phyloP scores from a whole-genome alignment of 2,329 filamentous ascomycete species.

The Apiospora pterosperma region DNA sequence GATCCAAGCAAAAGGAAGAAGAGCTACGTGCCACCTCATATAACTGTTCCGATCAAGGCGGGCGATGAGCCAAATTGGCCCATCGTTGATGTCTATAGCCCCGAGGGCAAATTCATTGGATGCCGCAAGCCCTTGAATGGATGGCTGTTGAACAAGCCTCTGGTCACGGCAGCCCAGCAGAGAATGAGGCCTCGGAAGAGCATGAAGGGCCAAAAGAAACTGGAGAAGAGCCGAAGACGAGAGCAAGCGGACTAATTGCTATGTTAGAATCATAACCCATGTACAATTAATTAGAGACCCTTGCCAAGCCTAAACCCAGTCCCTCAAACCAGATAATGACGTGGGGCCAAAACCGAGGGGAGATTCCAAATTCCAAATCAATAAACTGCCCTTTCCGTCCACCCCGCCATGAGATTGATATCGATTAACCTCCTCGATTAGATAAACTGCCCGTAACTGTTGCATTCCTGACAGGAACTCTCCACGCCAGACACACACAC shows the following conservation, averaged over 20 bases:
- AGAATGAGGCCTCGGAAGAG: constrained; percentile 61
- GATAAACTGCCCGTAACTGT: not conserved
- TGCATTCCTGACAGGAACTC: too few species aligned
- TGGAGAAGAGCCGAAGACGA: constrained; percentile 38
- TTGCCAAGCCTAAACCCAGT: not conserved
- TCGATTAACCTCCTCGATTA: not conserved
- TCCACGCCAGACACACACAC: too few species aligned
- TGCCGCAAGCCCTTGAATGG: constrained; percentile 66
- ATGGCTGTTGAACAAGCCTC: constrained; percentile 60
- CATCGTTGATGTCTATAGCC: constrained; percentile 79
- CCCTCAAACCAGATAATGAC: not conserved
- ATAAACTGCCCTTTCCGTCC: not conserved
- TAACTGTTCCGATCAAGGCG: constrained; percentile 8
- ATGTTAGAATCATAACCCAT: not conserved
- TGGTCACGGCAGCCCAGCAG: constrained; percentile 43
- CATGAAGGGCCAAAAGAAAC: constrained; percentile 63
- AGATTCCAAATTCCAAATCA: not conserved
- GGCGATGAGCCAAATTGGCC: constrained; percentile 47
- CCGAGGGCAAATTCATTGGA: constrained; percentile 77
- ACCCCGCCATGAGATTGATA: not conserved
- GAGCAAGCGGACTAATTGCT: constrained; percentile 11
- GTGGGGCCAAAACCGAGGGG: not conserved
- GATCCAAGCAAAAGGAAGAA: constrained; percentile 11
- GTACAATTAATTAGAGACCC: constrained; percentile 1
- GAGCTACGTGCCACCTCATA: constrained; percentile 9